Evolutionary conservation across 192 early-diverging fungal species (phyloP).

Genomic region (Chytriomyces sp.): DNA sequence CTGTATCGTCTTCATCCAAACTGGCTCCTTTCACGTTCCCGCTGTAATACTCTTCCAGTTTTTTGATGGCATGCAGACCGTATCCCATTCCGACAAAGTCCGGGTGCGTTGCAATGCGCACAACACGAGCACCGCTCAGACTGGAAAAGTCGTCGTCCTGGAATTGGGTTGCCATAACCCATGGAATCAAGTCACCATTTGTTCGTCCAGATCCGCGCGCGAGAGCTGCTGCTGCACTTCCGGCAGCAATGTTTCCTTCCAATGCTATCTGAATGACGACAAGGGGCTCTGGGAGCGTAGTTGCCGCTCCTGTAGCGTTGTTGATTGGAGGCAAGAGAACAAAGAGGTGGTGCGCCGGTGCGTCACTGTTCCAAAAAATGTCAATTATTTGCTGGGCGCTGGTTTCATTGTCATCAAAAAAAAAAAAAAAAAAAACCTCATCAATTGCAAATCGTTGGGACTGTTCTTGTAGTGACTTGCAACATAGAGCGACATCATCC

Average conservation of each 20-base stretch:
- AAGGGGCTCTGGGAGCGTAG: constrained; percentile 86
- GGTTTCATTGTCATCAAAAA: not conserved
- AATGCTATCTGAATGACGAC: constrained; percentile 90
- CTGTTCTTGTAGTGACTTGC: constrained; percentile 99
- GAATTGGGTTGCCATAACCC: constrained; percentile 90
- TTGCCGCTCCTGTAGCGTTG: constrained; percentile 59
- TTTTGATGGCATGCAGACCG: constrained; percentile 84
- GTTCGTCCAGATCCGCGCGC: constrained; percentile 79
- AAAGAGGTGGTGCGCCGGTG: constrained; percentile 96
- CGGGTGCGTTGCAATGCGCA: constrained; percentile 97
- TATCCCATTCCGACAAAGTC: constrained; percentile 98
- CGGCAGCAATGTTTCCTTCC: constrained; percentile 93
- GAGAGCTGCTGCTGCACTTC: constrained; percentile 81
- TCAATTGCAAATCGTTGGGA: constrained; percentile 95
- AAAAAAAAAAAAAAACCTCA: constrained; percentile 62
- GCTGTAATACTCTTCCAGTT: constrained; percentile 86
- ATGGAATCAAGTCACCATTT: constrained; percentile 95
- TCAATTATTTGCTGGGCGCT: not conserved
- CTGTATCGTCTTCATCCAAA: constrained; percentile 58
- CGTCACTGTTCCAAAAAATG: constrained; percentile 62
- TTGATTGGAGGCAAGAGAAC: constrained; percentile 91
- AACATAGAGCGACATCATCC: constrained; percentile 97
- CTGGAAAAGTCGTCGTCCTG: constrained; percentile 98
- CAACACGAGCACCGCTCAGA: constrained; percentile 92
- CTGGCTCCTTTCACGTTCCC: constrained; percentile 69